Evolutionary conservation across 1,284 basidiomycete species (phyloP), one percentile per base, ranked within the genome.

Genomic region (Trichosporon faecale): DNA sequence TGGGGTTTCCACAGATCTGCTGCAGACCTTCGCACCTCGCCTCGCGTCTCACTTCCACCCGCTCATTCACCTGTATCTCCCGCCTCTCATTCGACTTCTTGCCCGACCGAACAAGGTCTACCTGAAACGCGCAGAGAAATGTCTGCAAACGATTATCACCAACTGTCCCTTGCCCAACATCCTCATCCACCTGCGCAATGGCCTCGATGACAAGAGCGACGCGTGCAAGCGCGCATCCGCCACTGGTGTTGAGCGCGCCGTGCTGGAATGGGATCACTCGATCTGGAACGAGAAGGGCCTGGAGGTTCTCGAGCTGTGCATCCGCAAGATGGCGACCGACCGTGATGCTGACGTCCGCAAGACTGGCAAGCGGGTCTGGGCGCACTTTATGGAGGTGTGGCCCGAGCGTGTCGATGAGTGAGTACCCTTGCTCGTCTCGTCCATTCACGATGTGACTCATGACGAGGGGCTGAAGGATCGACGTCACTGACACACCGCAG

Each of bases 71-170:
- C 74, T 85, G 35, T 86, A 85, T 73, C 73, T 86, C 12, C 85
- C 85, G 16, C 80, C 85, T 0, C 74, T 86, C 4, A 73, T 86
- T 64, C 75, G 78, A 21, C 81, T 86, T 40, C 84, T 86, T 65
- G 84, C 84, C 0, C 76, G 85, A 37, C 85, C 85, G 0, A 86
- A 86, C 78, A 86, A 86, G 74, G 84, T 86, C 8, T 83, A 83
- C 37, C 74, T 85, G 12, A 83, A 84, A 64, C 78, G 85, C 18
- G 82, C 85, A 0, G 85, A 86, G 63, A 85, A 84, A 72, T 82
- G 81, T 37, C 75, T 86, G 1, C 68, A 78, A 7, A 81, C 82
- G 9, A 85, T 86, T 66, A 80, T 85, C 33, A 76, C 80, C 4
- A 78, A 85, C 73, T 86, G 85, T 72, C 82, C 76, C 1, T 73